Base-by-base conservation (phyloP, 352 stramenopile genomes). In the Pseudoperonospora humuli region DNA sequence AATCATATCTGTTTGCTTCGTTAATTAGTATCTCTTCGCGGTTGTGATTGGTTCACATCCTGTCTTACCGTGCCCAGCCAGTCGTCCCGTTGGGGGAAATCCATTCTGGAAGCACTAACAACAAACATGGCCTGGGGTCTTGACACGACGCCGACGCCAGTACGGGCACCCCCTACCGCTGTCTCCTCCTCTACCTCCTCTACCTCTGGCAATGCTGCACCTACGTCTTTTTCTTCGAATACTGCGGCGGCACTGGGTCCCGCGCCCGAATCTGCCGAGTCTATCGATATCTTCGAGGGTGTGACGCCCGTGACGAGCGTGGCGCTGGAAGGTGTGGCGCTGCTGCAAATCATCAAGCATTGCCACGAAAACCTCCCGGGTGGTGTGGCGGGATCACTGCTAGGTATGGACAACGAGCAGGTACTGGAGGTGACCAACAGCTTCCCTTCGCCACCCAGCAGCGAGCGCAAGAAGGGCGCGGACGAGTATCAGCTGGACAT, bases 401-500 rank as follows among this genome's bases (percentile, higher is more conserved):
- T 99, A 8, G 96, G 96, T 24, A 73, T 99, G 46, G 89, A 96
- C 49, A 80, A 82, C 20, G 83, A 93, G 34, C 63, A 79, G 38
- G 78, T 84, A 37, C 75, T 99, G 21, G 93, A 99, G 67, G 90
- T 99, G 23, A 98, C 96, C 37, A 97, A 98, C 74, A 88, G 86
- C 54, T 99, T 99, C 72, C 94, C 95, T 25, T 97, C 96, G 60
- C 94, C 94, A 4, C 48, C 72, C 45, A 85, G 53, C 52, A 71
- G 48, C 58, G 77, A 84, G 65, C 81, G 84, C 38, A 87, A 86
- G 54, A 70, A 82, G 26, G 76, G 87, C 19, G 67, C 75, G 28
- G 81, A 98, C 53, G 93, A 98, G 61, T 99, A 97, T 61, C 93
- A 98, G 70, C 79, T 98, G 17, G 93, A 99, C 71, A 98, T 99